phyloP scores from a whole-genome alignment of 2,329 filamentous ascomycete species.

The Exutisphaerella laricina region DNA sequence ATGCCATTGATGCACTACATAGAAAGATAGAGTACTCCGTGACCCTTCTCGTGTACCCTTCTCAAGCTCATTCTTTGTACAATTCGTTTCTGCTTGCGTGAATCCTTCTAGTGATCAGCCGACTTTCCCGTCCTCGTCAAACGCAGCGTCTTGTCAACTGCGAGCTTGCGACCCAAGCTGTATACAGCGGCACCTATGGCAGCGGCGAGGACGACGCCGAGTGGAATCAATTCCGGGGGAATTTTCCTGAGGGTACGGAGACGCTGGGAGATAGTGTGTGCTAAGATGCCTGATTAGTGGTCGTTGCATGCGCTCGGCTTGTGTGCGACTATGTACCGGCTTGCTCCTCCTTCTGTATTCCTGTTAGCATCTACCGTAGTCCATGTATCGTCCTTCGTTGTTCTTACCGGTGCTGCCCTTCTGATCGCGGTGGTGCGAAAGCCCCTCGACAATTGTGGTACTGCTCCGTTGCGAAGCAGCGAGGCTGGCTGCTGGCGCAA shows the following conservation, averaged over 20 bases:
- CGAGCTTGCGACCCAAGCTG: conserved; percentile 75
- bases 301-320: background rate
- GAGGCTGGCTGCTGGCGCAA: conserved; percentile 29
- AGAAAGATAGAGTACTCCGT: background rate
- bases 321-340: conserved; percentile 46
- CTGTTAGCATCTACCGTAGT: conserved; percentile 11
- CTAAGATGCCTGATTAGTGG: conserved; percentile 44
- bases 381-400: background rate
- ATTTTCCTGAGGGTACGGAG: conserved; percentile 83
- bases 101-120: conserved; percentile 18
- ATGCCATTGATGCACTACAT: conserved; percentile 4
- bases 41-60: background rate
- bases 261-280: conserved; percentile 94
- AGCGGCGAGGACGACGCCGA: conserved; percentile 78
- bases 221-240: conserved; percentile 87
- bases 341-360: conserved; percentile 57
- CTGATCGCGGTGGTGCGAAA: conserved; percentile 29
- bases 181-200: conserved; percentile 75
- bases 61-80: conserved; percentile 4
- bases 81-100: background rate
- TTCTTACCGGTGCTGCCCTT: conserved; percentile 32
- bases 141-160: conserved; percentile 87
- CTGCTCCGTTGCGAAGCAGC: conserved; percentile 35
- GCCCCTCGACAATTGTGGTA: conserved; percentile 33
- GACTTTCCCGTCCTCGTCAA: conserved; percentile 62